Conservation (phyloP, 106 monocot genomes). For the Agapanthus africanus region DNA sequence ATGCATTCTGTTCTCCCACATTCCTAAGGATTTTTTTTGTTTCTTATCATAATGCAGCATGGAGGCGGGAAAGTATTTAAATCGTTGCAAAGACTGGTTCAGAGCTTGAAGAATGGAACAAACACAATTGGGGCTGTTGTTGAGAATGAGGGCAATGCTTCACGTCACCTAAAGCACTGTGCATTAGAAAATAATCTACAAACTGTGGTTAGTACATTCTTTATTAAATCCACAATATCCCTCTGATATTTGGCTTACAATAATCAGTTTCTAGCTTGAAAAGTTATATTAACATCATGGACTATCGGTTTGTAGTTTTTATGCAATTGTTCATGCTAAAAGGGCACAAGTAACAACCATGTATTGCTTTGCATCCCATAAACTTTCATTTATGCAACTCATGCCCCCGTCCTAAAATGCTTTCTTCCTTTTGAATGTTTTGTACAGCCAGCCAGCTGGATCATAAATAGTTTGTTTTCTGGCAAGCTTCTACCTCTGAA, state of each 20-base stretch:
- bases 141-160: conserved; percentile 39
- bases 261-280: not conserved
- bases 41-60: conserved; percentile 44
- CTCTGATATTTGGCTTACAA: not conserved
- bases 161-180: conserved; percentile 74
- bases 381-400: too few species aligned
- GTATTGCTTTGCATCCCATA: too few species aligned
- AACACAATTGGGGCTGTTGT: conserved; percentile 54
- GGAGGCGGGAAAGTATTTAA: conserved; percentile 68
- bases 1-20: too few species aligned
- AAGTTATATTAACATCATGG: not conserved
- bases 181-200: conserved; percentile 54
- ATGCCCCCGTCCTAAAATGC: not conserved
- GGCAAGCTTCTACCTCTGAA: conserved; percentile 64
- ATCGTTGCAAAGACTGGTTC: conserved; percentile 49
- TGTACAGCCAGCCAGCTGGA: conserved; percentile 71
- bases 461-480: conserved; percentile 47
- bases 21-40: not conserved
- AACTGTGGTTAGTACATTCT: conserved; percentile 36
- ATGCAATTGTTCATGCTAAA: not conserved
- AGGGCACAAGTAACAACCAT: too few species aligned
- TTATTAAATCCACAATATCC: not conserved
- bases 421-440: not conserved
- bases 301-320: not conserved
- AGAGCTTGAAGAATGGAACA: conserved; percentile 44